phyloP scores from a whole-genome alignment of 176 grass and related monocot genomes.

The Otatea glauca region DNA sequence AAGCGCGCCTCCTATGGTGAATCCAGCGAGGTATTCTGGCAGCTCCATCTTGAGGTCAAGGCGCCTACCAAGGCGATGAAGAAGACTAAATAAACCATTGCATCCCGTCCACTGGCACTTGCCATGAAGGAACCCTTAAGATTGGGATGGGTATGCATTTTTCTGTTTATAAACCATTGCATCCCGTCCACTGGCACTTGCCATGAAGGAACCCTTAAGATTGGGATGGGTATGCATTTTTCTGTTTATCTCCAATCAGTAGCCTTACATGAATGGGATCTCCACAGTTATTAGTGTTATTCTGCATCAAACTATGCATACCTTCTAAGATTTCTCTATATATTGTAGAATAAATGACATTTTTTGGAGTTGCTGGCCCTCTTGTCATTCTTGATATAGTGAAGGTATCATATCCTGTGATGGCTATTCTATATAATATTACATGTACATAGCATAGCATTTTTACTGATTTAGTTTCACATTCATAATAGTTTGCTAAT shows the following conservation, averaged over 20 bases:
- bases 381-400: slow-evolving; percentile 86
- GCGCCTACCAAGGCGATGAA: too few species aligned
- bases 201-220: slow-evolving; percentile 72
- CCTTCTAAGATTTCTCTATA: slow-evolving; percentile 22
- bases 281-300: neutral
- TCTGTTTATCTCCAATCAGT: neutral
- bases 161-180: too few species aligned
- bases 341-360: slow-evolving; percentile 71
- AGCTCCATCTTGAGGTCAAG: too few species aligned
- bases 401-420: slow-evolving; percentile 59
- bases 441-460: neutral
- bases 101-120: neutral
- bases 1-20: too few species aligned
- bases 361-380: slow-evolving; percentile 82
- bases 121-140: slow-evolving; percentile 62
- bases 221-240: slow-evolving; percentile 61
- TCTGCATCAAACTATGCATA: neutral
- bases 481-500: too few species aligned
- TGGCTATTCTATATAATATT: too few species aligned
- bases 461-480: neutral
- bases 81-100: too few species aligned
- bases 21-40: too few species aligned
- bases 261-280: neutral
- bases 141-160: slow-evolving; percentile 65
- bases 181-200: too few species aligned